These are phyloP conservation scores for Dendrostoma leiphaemia DNA, from an alignment of 2,329 filamentous ascomycete genomes.

Conservation along the genomic window DNA sequence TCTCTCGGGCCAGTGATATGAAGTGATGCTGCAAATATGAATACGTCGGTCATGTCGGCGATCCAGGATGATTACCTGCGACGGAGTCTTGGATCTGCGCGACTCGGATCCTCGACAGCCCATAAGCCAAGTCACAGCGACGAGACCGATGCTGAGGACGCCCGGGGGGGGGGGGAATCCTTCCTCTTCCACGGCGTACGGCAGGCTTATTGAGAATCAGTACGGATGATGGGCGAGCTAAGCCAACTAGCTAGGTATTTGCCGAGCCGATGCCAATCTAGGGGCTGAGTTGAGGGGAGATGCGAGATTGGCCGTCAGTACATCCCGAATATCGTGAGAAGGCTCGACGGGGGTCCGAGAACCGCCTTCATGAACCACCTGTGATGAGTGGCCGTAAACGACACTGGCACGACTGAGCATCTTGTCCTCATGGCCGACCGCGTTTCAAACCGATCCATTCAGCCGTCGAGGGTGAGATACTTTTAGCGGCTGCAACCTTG, in stretches of 20 bases:
- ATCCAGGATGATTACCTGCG: not conserved
- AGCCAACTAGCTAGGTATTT: not conserved
- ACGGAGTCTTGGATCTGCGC: not conserved
- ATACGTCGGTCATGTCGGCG: not conserved
- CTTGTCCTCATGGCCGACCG: too few relatives aligned
- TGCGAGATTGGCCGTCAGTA: not conserved
- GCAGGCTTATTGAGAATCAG: too few relatives aligned
- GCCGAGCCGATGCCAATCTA: not conserved
- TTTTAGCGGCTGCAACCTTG: not conserved
- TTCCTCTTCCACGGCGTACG: too few relatives aligned
- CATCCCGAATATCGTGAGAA: not conserved
- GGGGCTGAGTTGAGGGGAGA: not conserved
- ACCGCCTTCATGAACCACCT: too few relatives aligned
- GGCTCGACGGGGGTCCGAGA: too few relatives aligned
- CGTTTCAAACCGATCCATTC: not conserved
- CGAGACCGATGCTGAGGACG: too few relatives aligned
- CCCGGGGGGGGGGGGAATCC: too few relatives aligned
- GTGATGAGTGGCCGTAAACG: too few relatives aligned
- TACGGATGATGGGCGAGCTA: too few relatives aligned
- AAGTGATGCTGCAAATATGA: not conserved
- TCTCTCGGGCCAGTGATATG: too few relatives aligned
- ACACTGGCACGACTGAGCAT: too few relatives aligned
- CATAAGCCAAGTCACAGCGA: not conserved
- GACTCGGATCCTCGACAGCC: not conserved
- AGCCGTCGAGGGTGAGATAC: not conserved